phyloP scores from a whole-genome alignment of 352 stramenopile species.

The Thalassiosira ordinaria region DNA sequence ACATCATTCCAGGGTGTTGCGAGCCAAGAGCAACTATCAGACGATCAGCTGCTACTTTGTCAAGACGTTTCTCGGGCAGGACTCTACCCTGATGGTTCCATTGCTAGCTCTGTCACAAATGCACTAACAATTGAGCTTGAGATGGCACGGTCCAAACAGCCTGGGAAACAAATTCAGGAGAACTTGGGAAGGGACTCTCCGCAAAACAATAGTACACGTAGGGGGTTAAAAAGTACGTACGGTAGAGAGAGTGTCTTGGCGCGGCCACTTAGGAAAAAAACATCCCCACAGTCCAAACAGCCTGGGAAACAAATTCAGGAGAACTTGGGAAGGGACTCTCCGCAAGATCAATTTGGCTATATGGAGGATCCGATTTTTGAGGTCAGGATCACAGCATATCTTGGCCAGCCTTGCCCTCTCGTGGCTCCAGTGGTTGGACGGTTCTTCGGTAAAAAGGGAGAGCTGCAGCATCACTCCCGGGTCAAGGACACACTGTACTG shows the following conservation, averaged over 20 bases:
- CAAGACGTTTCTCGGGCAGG: neutral
- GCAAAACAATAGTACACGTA: too few relatives aligned
- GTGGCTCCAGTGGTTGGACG: neutral
- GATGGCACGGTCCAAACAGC: neutral
- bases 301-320: neutral
- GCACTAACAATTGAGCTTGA: neutral
- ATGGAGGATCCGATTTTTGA: neutral
- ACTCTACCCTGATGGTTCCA: neutral
- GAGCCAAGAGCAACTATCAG: neutral
- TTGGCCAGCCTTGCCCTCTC: constrained; percentile 4
- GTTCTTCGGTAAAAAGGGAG: neutral
- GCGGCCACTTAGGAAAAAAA: too few relatives aligned
- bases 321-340: neutral
- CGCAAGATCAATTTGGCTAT: constrained; percentile 1
- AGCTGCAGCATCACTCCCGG: neutral
- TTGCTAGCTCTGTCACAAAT: neutral
- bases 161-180: neutral
- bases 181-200: neutral
- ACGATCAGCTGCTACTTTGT: neutral
- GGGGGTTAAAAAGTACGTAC: too few relatives aligned
- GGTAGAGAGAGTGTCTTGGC: too few relatives aligned
- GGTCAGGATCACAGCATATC: neutral
- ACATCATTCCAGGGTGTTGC: neutral
- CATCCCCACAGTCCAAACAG: neutral
- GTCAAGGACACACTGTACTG: neutral